Conservation (phyloP, 2,329 filamentous ascomycete genomes). For the Penicillium sp. region DNA sequence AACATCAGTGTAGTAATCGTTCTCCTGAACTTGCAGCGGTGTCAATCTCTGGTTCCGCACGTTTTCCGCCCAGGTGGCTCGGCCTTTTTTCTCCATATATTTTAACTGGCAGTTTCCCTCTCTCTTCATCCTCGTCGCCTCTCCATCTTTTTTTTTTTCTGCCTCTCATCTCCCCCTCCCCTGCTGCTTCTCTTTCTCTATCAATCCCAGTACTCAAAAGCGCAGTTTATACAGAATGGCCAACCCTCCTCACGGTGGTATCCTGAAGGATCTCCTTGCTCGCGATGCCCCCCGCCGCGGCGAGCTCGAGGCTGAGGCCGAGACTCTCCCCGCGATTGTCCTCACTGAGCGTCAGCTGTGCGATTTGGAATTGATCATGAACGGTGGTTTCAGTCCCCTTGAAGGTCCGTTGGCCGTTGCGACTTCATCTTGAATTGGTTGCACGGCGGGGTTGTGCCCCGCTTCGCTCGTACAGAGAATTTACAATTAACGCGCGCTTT, state of each 20-base stretch:
- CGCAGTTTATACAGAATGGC: constrained; percentile 46
- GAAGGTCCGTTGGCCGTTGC: constrained; percentile 70
- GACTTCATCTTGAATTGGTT: not conserved
- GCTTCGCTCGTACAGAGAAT: not conserved
- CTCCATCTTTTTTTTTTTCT: not conserved
- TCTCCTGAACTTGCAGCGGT: constrained; percentile 11
- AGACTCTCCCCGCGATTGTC: constrained; percentile 80
- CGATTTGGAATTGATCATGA: constrained; percentile 96
- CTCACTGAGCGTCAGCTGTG: constrained; percentile 95
- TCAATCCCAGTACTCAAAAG: constrained; percentile 12
- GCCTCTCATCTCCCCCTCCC: constrained; percentile 1
- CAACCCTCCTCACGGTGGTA: constrained; percentile 77
- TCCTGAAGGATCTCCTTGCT: constrained; percentile 97
- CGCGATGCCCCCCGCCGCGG: constrained; percentile 84
- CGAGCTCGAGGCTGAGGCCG: constrained; percentile 81
- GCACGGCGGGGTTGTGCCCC: not conserved
- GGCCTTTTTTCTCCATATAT: constrained; percentile 18
- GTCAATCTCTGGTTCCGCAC: constrained; percentile 17
- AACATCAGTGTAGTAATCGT: not conserved
- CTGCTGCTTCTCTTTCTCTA: constrained; percentile 5
- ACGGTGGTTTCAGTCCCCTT: constrained; percentile 95
- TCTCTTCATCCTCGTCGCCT: not conserved
- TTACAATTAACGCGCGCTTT: constrained; percentile 19
- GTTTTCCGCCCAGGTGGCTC: constrained; percentile 1
- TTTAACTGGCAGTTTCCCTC: constrained; percentile 10